phyloP scores from a whole-genome alignment of 768 basidiomycete genomes.

The Naematelia aurantialba region DNA sequence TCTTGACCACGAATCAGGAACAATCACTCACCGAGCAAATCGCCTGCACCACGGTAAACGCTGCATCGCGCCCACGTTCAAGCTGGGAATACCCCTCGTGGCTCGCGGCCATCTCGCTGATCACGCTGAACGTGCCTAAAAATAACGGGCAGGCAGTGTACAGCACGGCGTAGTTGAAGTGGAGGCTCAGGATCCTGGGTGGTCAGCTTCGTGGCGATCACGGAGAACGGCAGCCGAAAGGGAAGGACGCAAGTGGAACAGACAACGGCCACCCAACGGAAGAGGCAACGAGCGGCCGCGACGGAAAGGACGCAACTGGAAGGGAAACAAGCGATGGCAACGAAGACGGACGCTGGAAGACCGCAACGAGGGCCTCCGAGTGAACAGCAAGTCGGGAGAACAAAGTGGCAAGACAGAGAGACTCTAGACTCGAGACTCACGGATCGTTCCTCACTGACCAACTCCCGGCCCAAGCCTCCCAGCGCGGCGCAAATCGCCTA shows the following conservation, averaged over 20 bases:
- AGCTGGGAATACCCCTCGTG: conserved; percentile 41
- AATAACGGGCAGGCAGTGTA: conserved; percentile 39
- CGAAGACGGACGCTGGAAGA: no score
- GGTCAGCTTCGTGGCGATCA: neutral
- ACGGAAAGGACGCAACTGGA: no score
- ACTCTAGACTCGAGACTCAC: no score
- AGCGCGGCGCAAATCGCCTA: conserved; percentile 22
- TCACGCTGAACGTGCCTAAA: conserved; percentile 27
- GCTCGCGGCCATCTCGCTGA: conserved; percentile 34
- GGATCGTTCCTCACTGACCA: conserved; percentile 39
- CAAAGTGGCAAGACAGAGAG: no score
- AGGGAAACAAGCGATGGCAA: no score
- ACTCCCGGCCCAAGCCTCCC: conserved; percentile 30
- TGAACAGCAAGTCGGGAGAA: no score
- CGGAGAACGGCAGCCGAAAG: neutral
- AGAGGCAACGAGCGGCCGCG: no score
- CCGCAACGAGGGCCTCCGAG: no score
- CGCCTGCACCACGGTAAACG: conserved; percentile 44
- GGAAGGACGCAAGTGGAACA: neutral
- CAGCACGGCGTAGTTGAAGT: conserved; percentile 45
- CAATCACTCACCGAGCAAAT: conserved; percentile 42
- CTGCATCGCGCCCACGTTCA: conserved; percentile 43
- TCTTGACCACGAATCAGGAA: neutral
- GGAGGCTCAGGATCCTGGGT: conserved; percentile 38
- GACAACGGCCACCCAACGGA: no score